phyloP scores from a whole-genome alignment of 2,329 filamentous ascomycete genomes.

The Chlorencoelia australis region DNA sequence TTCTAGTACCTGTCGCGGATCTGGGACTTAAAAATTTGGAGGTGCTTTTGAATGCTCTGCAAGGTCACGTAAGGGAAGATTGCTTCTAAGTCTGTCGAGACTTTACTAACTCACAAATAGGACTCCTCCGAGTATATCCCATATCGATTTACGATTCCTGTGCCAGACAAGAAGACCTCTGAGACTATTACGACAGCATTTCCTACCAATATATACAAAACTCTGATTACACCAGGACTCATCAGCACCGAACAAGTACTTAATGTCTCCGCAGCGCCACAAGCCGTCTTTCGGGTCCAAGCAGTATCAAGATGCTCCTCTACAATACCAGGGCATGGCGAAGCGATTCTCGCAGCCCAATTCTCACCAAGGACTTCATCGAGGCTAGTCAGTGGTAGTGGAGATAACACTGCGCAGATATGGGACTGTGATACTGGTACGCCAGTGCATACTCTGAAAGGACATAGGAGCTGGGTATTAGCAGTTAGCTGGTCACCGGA shows the following conservation, averaged over 20 bases:
- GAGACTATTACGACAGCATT: slow-evolving; percentile 32
- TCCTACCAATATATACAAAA: slow-evolving; percentile 34
- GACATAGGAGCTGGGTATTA: slow-evolving; percentile 84
- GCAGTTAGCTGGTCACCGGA: slow-evolving; percentile 83
- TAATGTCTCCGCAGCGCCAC: slow-evolving; percentile 55
- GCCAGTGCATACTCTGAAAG: slow-evolving; percentile 73
- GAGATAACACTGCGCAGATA: slow-evolving; percentile 82
- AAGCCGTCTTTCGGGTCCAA: slow-evolving; percentile 89
- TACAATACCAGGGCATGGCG: slow-evolving; percentile 80
- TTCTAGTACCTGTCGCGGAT: slow-evolving; percentile 71
- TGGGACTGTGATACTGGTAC: slow-evolving; percentile 95
- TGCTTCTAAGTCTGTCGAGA: slow-evolving; percentile 12
- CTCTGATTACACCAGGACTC: slow-evolving; percentile 31
- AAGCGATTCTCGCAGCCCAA: slow-evolving; percentile 76
- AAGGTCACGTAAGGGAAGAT: slow-evolving; percentile 54
- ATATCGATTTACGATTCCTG: slow-evolving; percentile 52
- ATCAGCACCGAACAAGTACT: slow-evolving; percentile 30
- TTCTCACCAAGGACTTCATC: slow-evolving; percentile 75
- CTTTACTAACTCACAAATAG: slow-evolving; percentile 20
- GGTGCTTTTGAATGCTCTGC: slow-evolving; percentile 71
- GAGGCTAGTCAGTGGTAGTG: slow-evolving; percentile 76
- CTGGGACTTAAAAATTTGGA: slow-evolving; percentile 85
- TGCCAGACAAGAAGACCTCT: slow-evolving; percentile 30
- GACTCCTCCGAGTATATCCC: slow-evolving; percentile 53
- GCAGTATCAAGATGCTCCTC: slow-evolving; percentile 84